Base-by-base conservation (phyloP, 257 asterid genomes). In the Cynanchum wilfordii region DNA sequence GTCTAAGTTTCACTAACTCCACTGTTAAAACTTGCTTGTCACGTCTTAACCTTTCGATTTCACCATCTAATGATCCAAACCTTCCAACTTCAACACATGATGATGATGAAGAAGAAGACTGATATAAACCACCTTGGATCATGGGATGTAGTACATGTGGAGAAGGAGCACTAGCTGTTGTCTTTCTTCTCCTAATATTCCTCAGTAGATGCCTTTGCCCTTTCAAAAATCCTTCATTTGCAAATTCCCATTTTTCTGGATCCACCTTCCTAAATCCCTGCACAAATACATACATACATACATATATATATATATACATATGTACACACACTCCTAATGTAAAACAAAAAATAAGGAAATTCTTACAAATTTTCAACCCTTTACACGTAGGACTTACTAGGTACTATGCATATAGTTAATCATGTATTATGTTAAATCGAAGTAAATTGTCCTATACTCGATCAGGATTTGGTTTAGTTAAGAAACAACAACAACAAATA, bases 231-330 rank as follows among this genome's bases (percentile, higher is more conserved):
- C 84, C 85, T 78, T 85, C 89, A 82, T 79, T 77, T 4, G 89
- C 84, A 85, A 85, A 85, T 77, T 85, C 89, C 84, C 89, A 85
- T 76, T 72, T 79, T 51, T 85, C 87, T 52, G 78, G 86, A 80
- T 83, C 83, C 20, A 83, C 81, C 63, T 83, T 85, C 64, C 86
- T 80, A 63, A 85, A 85, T 59, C 89, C 89, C 89, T 85, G 84
- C 84, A 79, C 17, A 30, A 50, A 42, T 7, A 42, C 10, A 42
- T 42, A 42, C 10, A 40, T 40, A 40, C 8, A 40, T 40, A 40
- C 8, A 50, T 30, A 30, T 30, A 50, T 70, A 67, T 22, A 38
- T 5, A 6, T 38, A 38, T 38, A 38, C 8, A 38, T 38, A 38
- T 7, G 8, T 10, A 17, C 20, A 50, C 55, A 51, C 60, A 25